A percentile compares a stretch with the other conserved stretches of the same genome.
Conservation (phyloP, 352 stramenopile genomes). For the Paralagenidium karlingii region DNA sequence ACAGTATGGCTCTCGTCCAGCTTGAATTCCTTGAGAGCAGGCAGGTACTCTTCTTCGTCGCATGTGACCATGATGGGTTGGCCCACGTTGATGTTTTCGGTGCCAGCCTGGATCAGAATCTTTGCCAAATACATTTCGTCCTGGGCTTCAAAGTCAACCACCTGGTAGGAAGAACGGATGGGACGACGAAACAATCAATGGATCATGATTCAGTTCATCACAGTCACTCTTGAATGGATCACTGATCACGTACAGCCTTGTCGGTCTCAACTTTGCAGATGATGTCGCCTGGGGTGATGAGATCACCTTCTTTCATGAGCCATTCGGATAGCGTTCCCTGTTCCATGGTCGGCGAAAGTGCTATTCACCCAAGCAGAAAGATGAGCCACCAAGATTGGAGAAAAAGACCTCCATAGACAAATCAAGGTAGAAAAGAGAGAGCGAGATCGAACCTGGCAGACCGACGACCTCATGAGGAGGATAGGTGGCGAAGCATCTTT, state of each 20-base stretch:
- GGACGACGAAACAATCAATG: too few species aligned
- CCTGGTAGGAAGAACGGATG: too few species aligned
- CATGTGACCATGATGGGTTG: slow-evolving; percentile 94
- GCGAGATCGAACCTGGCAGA: slow-evolving; percentile 43
- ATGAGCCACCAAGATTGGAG: not conserved
- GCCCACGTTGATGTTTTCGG: slow-evolving; percentile 86
- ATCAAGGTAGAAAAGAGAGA: too few species aligned
- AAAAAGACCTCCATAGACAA: not conserved
- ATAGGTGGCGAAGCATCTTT: slow-evolving; percentile 56
- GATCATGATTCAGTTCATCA: too few species aligned
- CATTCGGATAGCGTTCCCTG: slow-evolving; percentile 93
- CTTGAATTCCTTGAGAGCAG: slow-evolving; percentile 65
- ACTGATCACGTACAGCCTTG: slow-evolving; percentile 80
- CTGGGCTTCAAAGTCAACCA: slow-evolving; percentile 97
- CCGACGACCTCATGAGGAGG: slow-evolving; percentile 66
- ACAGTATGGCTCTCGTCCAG: slow-evolving; percentile 27
- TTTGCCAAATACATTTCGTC: slow-evolving; percentile 95
- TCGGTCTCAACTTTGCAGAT: slow-evolving; percentile 98
- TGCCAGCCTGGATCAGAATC: slow-evolving; percentile 89
- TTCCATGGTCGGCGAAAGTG: slow-evolving; percentile 97
- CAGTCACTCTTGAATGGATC: not conserved
- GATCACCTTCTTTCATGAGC: slow-evolving; percentile 88
- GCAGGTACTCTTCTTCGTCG: slow-evolving; percentile 75
- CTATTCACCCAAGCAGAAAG: slow-evolving; percentile 10
- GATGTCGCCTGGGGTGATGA: slow-evolving; percentile 88